Conservation (phyloP, 345 rosid genomes). For the Raphanus raphanistrum region DNA sequence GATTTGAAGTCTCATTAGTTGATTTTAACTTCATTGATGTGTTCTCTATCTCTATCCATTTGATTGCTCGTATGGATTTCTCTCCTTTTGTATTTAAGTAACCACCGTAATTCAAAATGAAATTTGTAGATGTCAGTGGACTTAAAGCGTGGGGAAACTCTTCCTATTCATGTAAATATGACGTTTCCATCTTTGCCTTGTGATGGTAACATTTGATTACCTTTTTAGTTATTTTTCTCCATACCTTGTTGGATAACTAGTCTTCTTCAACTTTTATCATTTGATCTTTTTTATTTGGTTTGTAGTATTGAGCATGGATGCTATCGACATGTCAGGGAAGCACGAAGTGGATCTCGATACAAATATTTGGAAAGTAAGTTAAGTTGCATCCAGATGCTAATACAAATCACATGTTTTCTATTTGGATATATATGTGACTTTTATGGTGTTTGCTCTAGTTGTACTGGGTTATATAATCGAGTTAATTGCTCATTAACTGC, state of each 20-base stretch:
- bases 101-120: neutral
- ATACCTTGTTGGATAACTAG: neutral
- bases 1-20: neutral
- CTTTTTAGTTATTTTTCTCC: neutral
- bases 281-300: constrained; percentile 2
- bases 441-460: neutral
- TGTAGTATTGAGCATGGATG: constrained; percentile 94
- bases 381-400: constrained; percentile 31
- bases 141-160: constrained; percentile 93
- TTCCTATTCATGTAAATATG: constrained; percentile 86
- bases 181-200: constrained; percentile 91
- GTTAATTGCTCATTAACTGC: constrained; percentile 28
- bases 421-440: constrained; percentile 7
- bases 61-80: neutral
- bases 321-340: constrained; percentile 99
- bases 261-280: neutral
- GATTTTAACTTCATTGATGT: neutral
- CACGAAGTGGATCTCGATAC: constrained; percentile 99
- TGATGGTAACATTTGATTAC: constrained; percentile 55
- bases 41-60: neutral
- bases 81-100: neutral
- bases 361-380: constrained; percentile 94
- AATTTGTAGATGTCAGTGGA: constrained; percentile 88
- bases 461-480: neutral
- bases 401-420: constrained; percentile 9